Evolutionary conservation across 2,329 filamentous ascomycete species (phyloP).

Genomic region (Cordyceps javanica): DNA sequence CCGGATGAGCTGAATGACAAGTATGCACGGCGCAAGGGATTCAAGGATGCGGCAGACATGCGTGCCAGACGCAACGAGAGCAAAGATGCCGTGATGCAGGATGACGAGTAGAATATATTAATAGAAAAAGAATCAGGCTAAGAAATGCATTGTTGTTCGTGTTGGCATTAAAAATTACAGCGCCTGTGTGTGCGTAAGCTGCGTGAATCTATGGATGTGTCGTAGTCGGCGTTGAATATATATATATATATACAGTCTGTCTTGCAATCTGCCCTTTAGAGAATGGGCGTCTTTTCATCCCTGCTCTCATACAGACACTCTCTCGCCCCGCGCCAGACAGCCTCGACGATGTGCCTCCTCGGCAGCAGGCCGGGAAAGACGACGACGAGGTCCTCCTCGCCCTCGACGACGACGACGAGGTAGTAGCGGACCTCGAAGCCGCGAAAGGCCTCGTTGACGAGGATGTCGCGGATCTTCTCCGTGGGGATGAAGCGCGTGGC

Average conservation of each 20-base stretch:
- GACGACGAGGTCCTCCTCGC: conserved; percentile 83
- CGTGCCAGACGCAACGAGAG: conserved; percentile 26
- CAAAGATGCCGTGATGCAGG: conserved; percentile 24
- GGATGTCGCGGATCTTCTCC: conserved; percentile 83
- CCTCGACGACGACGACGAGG: conserved; percentile 82
- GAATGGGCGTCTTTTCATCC: conserved; percentile 25
- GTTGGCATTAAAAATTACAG: not conserved
- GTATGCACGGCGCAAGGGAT: conserved; percentile 58
- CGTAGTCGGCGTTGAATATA: not conserved
- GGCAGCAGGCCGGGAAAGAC: conserved; percentile 84
- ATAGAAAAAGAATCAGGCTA: not conserved
- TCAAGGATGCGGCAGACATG: conserved; percentile 45
- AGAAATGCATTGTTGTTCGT: not conserved
- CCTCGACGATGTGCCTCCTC: conserved; percentile 66
- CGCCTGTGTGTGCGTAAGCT: not conserved
- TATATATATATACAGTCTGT: not conserved
- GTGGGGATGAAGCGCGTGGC: conserved; percentile 71
- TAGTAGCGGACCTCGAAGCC: conserved; percentile 91
- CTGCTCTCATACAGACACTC: conserved; percentile 66
- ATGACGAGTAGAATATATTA: conserved; percentile 17
- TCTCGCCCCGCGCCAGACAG: conserved; percentile 82
- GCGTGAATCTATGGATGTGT: not conserved
- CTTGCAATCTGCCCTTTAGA: not conserved
- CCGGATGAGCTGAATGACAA: conserved; percentile 53
- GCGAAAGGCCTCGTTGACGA: conserved; percentile 90